Conservation (phyloP, 768 basidiomycete species). For the Dentipellis sp. region DNA sequence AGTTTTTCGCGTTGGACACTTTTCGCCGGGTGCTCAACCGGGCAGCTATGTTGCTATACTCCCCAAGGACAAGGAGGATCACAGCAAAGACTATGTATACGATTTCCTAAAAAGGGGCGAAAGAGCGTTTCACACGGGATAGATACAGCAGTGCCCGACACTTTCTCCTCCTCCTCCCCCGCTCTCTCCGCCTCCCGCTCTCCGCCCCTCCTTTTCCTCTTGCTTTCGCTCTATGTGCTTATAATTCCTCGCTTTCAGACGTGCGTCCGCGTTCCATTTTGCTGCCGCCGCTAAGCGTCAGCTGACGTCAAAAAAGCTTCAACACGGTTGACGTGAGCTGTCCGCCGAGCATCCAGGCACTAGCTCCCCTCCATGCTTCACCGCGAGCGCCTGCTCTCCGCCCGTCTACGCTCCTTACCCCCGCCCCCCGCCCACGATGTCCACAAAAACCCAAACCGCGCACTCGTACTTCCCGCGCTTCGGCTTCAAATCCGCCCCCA, state of each 20-base stretch:
- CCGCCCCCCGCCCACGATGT: constrained; percentile 18
- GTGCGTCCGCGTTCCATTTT: too few species aligned
- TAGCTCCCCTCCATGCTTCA: neutral
- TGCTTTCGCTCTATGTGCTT: neutral
- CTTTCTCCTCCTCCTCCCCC: neutral
- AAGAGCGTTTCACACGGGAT: neutral
- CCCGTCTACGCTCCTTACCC: neutral
- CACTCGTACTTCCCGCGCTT: constrained; percentile 30
- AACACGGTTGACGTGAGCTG: neutral
- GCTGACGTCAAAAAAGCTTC: neutral
- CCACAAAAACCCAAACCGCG: constrained; percentile 22
- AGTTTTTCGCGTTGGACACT: too few species aligned
- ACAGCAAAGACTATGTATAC: neutral
- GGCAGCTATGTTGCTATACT: neutral
- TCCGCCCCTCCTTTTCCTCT: neutral
- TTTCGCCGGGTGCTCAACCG: too few species aligned
- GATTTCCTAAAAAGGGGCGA: neutral
- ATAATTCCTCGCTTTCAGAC: neutral
- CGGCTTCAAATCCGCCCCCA: constrained; percentile 18
- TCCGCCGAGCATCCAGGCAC: neutral
- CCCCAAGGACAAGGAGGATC: neutral
- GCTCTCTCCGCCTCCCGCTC: neutral
- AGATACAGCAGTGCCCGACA: neutral
- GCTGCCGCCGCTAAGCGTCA: too few species aligned
- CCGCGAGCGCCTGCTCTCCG: neutral